Evolutionary conservation across 2,329 filamentous ascomycete genomes (phyloP), one percentile per base, ranked within the genome.

Genomic region (Clonostachys solani): DNA sequence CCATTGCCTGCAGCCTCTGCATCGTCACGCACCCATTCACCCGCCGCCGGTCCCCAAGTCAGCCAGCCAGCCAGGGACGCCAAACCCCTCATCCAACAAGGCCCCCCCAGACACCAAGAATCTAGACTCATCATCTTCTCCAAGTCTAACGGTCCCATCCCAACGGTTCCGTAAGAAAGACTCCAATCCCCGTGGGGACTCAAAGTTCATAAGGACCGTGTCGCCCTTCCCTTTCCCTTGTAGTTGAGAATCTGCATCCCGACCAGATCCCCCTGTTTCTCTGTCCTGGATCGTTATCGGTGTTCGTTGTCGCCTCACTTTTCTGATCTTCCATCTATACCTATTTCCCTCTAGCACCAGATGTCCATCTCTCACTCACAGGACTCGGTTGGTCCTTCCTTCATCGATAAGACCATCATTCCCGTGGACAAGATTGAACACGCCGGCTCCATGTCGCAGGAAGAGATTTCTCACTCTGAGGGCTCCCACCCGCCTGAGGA

Each of bases 301-400:
- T 29, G 23, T 29, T 36, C 17, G 16, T 40, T 41, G 19, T 41
- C 29, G 46, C 19, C 15, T 42, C 46, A 19, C 6, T n/a, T 12
- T 43, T 33, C 41, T 33, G 23, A 45, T 23, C 36, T 33, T 33
- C 17, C n/a, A 8, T 33, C 23, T n/a, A 38, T 42, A 42, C 37
- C 33, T 34, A 33, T 40, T 16, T 29, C 42, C 42, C 18, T 38
- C 29, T 41, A 33, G 9, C 29, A 23, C 12, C 18, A 45, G 17
- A 16, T 69, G 62, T 55, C 56, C 47, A 56, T 57, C 48, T 51
- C 50, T 35, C 50, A 53, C 13, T 50, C 56, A 17, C 56, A 58
- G 42, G 65, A 62, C 54, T 60, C 62, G 34, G 55, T 63, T 44
- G 65, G 66, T 12, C 60, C 65, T 47, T 60, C 58, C 19, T 67